phyloP scores from a whole-genome alignment of 225 moss, liverwort and hornwort species.

The Neckera pumila region DNA sequence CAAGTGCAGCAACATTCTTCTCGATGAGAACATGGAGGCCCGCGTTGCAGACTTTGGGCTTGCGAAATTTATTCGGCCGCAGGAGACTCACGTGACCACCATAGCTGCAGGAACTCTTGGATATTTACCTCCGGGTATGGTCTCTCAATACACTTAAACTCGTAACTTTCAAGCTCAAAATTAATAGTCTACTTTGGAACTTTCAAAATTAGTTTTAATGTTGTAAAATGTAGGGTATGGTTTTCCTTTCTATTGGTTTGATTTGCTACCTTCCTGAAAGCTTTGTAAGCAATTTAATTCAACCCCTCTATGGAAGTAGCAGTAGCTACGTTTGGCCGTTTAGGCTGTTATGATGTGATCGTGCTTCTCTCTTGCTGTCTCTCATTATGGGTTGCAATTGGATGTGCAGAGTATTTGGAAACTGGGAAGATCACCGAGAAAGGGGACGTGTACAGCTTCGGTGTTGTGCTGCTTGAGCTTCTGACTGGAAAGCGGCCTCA shows the following conservation, averaged over 20 bases:
- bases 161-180: not conserved
- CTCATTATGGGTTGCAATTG: not conserved
- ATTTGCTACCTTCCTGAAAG: not conserved
- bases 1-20: conserved; percentile 81
- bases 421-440: conserved; percentile 60
- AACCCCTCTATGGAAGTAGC: not conserved
- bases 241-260: not conserved
- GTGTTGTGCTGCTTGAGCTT: conserved; percentile 82
- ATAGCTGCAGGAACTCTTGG: conserved; percentile 83
- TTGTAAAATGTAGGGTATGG: not conserved
- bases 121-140: conserved; percentile 71
- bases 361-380: not conserved
- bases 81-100: conserved; percentile 60
- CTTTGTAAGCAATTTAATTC: not conserved
- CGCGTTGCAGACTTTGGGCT: conserved; percentile 81
- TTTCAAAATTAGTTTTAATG: not conserved
- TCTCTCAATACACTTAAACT: not conserved
- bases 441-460: conserved; percentile 88
- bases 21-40: conserved; percentile 69
- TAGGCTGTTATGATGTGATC: not conserved
- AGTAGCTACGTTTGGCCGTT: not conserved
- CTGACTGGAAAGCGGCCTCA: conserved; percentile 69
- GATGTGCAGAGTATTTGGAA: conserved; percentile 20
- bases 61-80: conserved; percentile 45
- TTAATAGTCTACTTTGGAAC: not conserved